Evolutionary conservation across 768 basidiomycete species (phyloP), one percentile per base, ranked within the genome.

Genomic region (Pulveroboletus sp.): DNA sequence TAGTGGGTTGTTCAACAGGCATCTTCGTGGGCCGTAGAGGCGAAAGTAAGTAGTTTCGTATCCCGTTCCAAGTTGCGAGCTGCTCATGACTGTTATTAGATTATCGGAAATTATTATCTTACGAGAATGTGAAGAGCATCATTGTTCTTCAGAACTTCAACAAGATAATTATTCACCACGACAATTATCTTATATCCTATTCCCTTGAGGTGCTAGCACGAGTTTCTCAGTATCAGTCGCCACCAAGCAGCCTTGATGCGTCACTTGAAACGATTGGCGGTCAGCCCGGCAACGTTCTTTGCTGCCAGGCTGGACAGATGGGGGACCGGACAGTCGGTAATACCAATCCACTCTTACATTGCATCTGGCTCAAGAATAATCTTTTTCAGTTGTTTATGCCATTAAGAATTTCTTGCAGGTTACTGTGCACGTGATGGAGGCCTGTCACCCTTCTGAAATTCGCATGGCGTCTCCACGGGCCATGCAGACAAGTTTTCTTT

Each of bases 191-290:
- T 4, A 55, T 78, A 18, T 76, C 85, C 0, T 92, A 87, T 60
- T 83, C 86, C 0, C 73, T 91, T 8, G 86, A 89, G 50, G 63
- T 82, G n/a, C 67, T 91, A 38, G 81, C 78, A 0, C 79, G 80
- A 21, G 75, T 85, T 10, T 78, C 76, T 8, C 68, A 75, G 27
- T 80, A 77, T 2, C 69, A 79, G 50, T 64, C 76, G 0, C 70
- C 79, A 12, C 56, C 67, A 8, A 69, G 74, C 47, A 69, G 69
- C 2, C 61, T 89, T 17, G 75, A 78, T 6, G 76, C 79, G 1
- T 81, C 85, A 3, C 65, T 74, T 57, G 88, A 91, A 65, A 77
- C 75, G 35, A 71, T 90, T 15, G 76, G 79, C 5, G 76, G 76
- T 1, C 63, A 71, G n/a, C 76, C 77, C 48, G 69, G 73, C 6